Evolutionary conservation across 2,329 filamentous ascomycete genomes (phyloP).

Genomic region (Aspergillus felis): DNA sequence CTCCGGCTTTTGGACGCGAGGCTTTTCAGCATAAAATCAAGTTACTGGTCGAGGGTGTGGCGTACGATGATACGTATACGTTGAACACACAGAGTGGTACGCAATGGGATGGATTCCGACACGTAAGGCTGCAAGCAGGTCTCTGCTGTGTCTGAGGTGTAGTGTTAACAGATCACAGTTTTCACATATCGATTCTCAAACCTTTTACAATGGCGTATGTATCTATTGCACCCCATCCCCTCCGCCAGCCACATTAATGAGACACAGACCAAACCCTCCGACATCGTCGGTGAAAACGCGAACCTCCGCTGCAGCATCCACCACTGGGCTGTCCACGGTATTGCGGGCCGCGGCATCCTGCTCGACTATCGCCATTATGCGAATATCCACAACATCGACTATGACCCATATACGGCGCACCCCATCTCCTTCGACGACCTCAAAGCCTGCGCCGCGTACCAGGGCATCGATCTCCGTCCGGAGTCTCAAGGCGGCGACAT

Average conservation of each 20-base stretch:
- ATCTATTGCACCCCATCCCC: background rate
- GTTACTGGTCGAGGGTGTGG: constrained; percentile 29
- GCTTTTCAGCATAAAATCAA: constrained; percentile 55
- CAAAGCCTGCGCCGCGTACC: constrained; percentile 54
- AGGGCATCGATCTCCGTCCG: constrained; percentile 60
- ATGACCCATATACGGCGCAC: constrained; percentile 51
- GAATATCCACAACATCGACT: constrained; percentile 48
- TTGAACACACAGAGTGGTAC: constrained; percentile 49
- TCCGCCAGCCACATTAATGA: background rate
- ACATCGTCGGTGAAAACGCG: constrained; percentile 30
- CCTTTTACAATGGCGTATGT: constrained; percentile 41
- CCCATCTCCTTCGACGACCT: constrained; percentile 55
- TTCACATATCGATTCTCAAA: constrained; percentile 33
- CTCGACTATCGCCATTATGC: constrained; percentile 46
- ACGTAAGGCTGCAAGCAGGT: constrained; percentile 26
- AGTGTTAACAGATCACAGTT: constrained; percentile 24
- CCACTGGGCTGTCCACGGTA: constrained; percentile 40
- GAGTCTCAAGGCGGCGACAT: constrained; percentile 52
- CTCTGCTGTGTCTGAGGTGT: background rate
- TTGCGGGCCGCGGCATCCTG: constrained; percentile 41
- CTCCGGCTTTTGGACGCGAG: constrained; percentile 52
- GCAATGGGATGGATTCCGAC: constrained; percentile 51
- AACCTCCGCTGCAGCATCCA: constrained; percentile 42
- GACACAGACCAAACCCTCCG: constrained; percentile 29
- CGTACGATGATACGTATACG: constrained; percentile 43